phyloP scores from a whole-genome alignment of 768 basidiomycete species.

The Leccinum imitatum region DNA sequence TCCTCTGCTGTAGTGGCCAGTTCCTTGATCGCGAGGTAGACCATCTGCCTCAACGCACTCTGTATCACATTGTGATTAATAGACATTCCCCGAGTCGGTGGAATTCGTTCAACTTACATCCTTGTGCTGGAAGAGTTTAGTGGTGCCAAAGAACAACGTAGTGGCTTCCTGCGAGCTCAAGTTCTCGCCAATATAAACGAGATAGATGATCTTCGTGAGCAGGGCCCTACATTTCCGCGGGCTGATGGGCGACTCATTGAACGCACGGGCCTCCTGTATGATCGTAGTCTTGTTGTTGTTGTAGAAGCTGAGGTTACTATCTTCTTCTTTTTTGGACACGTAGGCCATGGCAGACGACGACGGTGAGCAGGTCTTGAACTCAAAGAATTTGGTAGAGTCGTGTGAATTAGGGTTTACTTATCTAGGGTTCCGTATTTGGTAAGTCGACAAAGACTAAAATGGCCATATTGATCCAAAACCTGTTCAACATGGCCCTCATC shows the following conservation, averaged over 20 bases:
- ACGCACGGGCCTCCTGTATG: slow-evolving; percentile 96
- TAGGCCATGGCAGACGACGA: slow-evolving; percentile 59
- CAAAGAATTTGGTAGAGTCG: not conserved
- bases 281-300: slow-evolving; percentile 98
- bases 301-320: slow-evolving; percentile 86
- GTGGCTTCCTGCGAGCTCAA: slow-evolving; percentile 96
- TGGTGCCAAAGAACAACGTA: slow-evolving; percentile 96
- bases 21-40: slow-evolving; percentile 98
- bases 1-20: slow-evolving; percentile 94
- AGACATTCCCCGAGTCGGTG: not conserved
- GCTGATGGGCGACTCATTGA: slow-evolving; percentile 99
- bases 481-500: too few relatives aligned
- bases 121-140: slow-evolving; percentile 98
- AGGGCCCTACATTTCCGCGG: slow-evolving; percentile 96
- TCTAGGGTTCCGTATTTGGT: not conserved
- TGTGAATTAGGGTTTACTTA: not conserved
- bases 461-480: too few relatives aligned
- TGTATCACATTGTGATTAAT: slow-evolving; percentile 35
- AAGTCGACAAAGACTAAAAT: too few relatives aligned
- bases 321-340: slow-evolving; percentile 95
- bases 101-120: slow-evolving; percentile 64
- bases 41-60: slow-evolving; percentile 95
- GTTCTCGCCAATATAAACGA: slow-evolving; percentile 94
- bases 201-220: slow-evolving; percentile 93
- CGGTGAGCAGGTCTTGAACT: slow-evolving; percentile 18